phyloP scores from a whole-genome alignment of 2,329 filamentous ascomycete species.

The Aspergillus sclerotialis region DNA sequence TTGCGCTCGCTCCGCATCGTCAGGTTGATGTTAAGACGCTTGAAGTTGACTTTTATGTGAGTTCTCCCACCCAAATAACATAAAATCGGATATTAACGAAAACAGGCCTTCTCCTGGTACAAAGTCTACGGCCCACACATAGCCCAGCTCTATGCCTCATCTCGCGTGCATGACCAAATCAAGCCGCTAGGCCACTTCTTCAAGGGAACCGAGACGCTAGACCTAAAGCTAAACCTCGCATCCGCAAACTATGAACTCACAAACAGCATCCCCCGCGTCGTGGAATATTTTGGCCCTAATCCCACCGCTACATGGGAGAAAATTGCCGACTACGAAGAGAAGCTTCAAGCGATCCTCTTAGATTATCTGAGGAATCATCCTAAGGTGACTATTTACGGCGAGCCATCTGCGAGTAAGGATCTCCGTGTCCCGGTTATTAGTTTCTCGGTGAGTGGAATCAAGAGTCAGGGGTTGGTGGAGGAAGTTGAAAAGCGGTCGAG shows the following conservation, averaged over 20 bases:
- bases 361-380: conserved; percentile 49
- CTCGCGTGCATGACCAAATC: conserved; percentile 49
- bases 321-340: conserved; percentile 54
- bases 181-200: conserved; percentile 61
- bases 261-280: conserved; percentile 54
- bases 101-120: conserved; percentile 65
- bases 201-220: conserved; percentile 52
- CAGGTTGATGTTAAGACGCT: conserved; percentile 60
- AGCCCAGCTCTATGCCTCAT: conserved; percentile 61
- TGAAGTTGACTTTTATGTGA: conserved; percentile 63
- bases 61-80: conserved; percentile 2
- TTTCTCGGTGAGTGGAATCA: conserved; percentile 54
- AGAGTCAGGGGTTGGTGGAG: conserved; percentile 53
- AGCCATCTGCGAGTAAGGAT: conserved; percentile 40
- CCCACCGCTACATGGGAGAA: conserved; percentile 40
- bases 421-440: conserved; percentile 60
- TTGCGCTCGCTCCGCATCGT: conserved; percentile 69
- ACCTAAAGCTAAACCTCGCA: conserved; percentile 62
- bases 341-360: conserved; percentile 53
- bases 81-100: conserved; percentile 1
- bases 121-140: conserved; percentile 76
- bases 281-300: conserved; percentile 51
- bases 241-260: conserved; percentile 65
- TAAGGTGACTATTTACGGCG: conserved; percentile 55
- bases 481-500: conserved; percentile 52